A percentile compares a stretch with the other conserved stretches of the same genome.
phyloP scores from a whole-genome alignment of 2,329 filamentous ascomycete species.

The Ascochyta lentis region DNA sequence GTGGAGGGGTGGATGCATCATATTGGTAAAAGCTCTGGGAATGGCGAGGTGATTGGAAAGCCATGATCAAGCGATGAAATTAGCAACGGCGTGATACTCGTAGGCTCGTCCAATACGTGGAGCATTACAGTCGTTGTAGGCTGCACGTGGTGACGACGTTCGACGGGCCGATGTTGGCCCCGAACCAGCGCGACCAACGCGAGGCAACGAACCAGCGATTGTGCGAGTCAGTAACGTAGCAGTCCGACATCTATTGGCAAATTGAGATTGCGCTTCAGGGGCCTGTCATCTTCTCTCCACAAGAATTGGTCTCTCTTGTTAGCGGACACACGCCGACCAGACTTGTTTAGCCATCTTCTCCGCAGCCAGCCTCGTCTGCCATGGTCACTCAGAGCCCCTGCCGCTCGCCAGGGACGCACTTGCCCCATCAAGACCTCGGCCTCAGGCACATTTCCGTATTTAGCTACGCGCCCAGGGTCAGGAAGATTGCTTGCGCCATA shows the following conservation, averaged over 20 bases:
- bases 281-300: background rate
- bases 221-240: slow-evolving; percentile 10
- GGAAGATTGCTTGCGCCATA: slow-evolving; percentile 18
- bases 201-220: background rate
- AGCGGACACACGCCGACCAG: slow-evolving; percentile 6
- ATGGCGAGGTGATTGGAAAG: slow-evolving; percentile 48
- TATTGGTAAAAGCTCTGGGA: slow-evolving; percentile 49
- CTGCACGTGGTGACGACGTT: slow-evolving; percentile 9
- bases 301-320: slow-evolving; percentile 1
- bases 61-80: slow-evolving; percentile 31
- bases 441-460: slow-evolving; percentile 12
- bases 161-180: slow-evolving; percentile 5
- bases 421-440: slow-evolving; percentile 7
- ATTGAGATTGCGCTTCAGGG: slow-evolving; percentile 12
- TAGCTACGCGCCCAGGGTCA: background rate
- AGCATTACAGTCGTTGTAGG: background rate
- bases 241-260: background rate
- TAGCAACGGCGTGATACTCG: slow-evolving; percentile 2
- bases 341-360: slow-evolving; percentile 8
- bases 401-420: slow-evolving; percentile 8
- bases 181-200: no score
- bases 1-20: slow-evolving; percentile 56
- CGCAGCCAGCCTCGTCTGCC: slow-evolving; percentile 11
- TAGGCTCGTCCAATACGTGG: slow-evolving; percentile 1
- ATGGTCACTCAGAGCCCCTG: slow-evolving; percentile 11